Conservation (phyloP, 495 filamentous ascomycete species). For the Neurospora tetraspora region DNA sequence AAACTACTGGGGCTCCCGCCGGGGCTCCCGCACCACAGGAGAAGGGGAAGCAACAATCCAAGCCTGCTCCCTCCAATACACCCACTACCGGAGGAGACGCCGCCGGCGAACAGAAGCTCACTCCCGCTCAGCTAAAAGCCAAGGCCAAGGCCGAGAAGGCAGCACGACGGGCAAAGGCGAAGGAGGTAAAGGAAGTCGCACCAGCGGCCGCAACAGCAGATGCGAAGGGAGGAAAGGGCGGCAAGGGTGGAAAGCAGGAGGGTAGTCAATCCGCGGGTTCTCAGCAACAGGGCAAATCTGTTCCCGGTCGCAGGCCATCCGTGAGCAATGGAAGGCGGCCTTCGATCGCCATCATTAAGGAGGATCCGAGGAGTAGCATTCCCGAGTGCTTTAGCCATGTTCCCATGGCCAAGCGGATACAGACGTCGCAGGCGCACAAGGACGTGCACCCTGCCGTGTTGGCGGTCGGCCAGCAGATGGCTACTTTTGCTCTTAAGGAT, state of each 20-base stretch:
- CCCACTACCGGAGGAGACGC: conserved; percentile 1
- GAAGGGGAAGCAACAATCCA: background rate
- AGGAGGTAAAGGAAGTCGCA: conserved; percentile 31
- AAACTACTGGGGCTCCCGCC: conserved; percentile 11
- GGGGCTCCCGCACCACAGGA: conserved; percentile 1
- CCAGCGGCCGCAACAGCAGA: conserved; percentile 14
- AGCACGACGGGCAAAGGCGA: conserved; percentile 56
- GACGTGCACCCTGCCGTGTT: conserved; percentile 87
- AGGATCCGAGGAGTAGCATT: conserved; percentile 35
- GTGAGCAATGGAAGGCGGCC: conserved; percentile 26
- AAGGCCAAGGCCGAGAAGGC: conserved; percentile 71
- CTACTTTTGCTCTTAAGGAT: conserved; percentile 78
- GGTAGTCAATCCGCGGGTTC: conserved; percentile 21
- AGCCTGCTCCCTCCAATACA: conserved; percentile 1
- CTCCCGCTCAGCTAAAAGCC: conserved; percentile 63
- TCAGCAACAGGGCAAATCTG: conserved; percentile 22
- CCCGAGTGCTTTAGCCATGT: conserved; percentile 75
- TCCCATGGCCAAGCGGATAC: conserved; percentile 64
- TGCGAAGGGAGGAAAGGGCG: conserved; percentile 29
- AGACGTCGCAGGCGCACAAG: conserved; percentile 65
- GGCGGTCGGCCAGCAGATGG: conserved; percentile 80
- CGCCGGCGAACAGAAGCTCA: conserved; percentile 34
- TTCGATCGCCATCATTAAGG: conserved; percentile 38
- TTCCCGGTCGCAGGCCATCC: conserved; percentile 25
- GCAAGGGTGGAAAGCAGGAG: conserved; percentile 39